Evolutionary conservation across 331 rosid genomes (phyloP).

Genomic region (Pyrus hybrid): DNA sequence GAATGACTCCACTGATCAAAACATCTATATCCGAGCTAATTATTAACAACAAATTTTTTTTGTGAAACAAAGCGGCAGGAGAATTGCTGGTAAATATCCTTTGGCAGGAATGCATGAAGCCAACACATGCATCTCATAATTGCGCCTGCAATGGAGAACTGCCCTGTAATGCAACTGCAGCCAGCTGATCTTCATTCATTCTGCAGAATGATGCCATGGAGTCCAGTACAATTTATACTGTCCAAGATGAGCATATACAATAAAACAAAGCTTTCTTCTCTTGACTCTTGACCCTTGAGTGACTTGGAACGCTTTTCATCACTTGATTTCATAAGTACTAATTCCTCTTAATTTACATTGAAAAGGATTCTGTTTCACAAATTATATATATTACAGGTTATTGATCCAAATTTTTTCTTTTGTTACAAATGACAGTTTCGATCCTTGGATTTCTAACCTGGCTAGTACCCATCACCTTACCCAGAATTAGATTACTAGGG

Average conservation of each 20-base stretch:
- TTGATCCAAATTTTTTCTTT: background rate
- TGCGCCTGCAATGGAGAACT: slow-evolving; percentile 12
- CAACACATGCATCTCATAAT: background rate
- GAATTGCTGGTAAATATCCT: slow-evolving; percentile 60
- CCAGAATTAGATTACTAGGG: background rate
- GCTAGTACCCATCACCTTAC: background rate
- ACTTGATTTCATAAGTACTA: background rate
- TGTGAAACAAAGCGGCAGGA: slow-evolving; percentile 4
- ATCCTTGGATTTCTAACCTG: background rate
- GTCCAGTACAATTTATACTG: background rate
- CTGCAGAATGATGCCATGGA: background rate
- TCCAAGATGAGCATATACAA: slow-evolving; percentile 9
- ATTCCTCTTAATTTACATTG: background rate
- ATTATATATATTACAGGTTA: background rate
- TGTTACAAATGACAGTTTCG: background rate
- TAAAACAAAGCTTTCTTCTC: slow-evolving; percentile 2
- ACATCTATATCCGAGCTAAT: background rate
- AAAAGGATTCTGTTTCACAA: background rate
- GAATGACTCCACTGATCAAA: background rate
- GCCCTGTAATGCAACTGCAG: slow-evolving; percentile 22
- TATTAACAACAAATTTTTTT: background rate
- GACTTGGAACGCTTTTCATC: background rate
- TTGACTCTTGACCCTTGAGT: background rate
- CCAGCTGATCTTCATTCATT: background rate
- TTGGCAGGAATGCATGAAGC: slow-evolving; percentile 32